Evolutionary conservation across 192 early-diverging fungal species (phyloP).

Genomic region (Backusella tarrabulga): DNA sequence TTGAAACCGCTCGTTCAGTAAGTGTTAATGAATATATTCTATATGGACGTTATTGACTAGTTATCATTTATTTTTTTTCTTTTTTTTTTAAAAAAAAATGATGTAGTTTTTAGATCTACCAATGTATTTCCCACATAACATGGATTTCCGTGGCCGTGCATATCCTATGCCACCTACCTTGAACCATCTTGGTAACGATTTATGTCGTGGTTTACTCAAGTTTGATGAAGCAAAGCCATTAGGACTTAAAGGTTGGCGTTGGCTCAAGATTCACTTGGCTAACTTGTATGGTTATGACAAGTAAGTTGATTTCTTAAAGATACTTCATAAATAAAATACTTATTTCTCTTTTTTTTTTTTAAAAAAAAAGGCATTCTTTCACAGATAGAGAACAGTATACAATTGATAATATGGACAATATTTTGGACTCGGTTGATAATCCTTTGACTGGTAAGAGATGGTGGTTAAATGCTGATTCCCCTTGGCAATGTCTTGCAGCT

Average conservation of each 20-base stretch:
- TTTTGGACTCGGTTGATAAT: conserved; percentile 81
- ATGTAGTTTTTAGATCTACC: conserved; percentile 76
- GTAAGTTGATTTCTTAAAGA: conserved; percentile 17
- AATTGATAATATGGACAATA: conserved; percentile 71
- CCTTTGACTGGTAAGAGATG: conserved; percentile 74
- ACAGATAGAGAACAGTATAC: conserved; percentile 77
- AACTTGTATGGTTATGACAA: conserved; percentile 93
- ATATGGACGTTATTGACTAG: neutral
- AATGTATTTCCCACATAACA: conserved; percentile 96
- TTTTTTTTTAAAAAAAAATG: neutral
- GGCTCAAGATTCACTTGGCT: conserved; percentile 96
- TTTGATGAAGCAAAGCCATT: conserved; percentile 83
- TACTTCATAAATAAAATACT: neutral
- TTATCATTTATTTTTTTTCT: neutral
- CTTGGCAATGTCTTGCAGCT: conserved; percentile 92
- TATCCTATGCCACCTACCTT: conserved; percentile 95
- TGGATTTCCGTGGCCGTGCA: conserved; percentile 97
- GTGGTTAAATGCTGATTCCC: conserved; percentile 89
- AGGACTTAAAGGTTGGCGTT: conserved; percentile 75
- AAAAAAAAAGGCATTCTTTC: conserved; percentile 59
- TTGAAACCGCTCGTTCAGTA: conserved; percentile 91
- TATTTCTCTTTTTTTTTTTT: neutral
- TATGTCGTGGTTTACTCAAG: conserved; percentile 89
- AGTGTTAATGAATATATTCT: conserved; percentile 16
- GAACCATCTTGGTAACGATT: conserved; percentile 96